Base-by-base conservation (phyloP, 768 basidiomycete genomes). In the Rhodotorula babjevae region DNA sequence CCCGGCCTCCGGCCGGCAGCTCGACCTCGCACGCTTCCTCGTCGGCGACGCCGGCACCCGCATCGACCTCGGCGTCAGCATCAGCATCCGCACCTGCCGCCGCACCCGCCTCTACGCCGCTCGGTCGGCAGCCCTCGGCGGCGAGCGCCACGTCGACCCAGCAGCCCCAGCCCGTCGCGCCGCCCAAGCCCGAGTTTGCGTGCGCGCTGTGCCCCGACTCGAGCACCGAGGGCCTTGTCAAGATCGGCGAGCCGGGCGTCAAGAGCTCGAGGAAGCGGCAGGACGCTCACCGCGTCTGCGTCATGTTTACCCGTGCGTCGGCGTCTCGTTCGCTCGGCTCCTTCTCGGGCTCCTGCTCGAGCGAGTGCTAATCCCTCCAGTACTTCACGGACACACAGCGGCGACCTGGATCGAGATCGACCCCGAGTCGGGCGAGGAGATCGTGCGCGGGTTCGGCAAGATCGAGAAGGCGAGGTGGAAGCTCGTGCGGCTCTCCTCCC, bases 391-490 rank as follows among this genome's bases (percentile, higher is more conserved):
- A 86, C 83, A 53, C 85, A 85, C 96, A 15, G 95, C 94, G 0
- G 93, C 97, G 80, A 92, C 93, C 0, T 95, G 92, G 89, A 86
- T 95, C 33, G 92, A 93, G 63, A n/a, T 52, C 8, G 78, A 79
- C 80, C 76, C 85, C 86, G 78, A 83, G 80, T 67, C 84, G 86
- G 68, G 73, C 19, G 69, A 79, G 61, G 79, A 80, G 44, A 69
- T 77, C 14, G 89, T 96, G 0, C 89, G 89, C 77, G 94, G 95
- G 7, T 90, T 91, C 33, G 90, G 92, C 78, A 87, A 85, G 15
- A 91, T 99, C 74, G 90, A 90, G 19, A 92, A 88, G 79, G 94
- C 91, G 80, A 83, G 96, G 42, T 99, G 96, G 96, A 89, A 88
- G 79, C 78, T 98, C 83, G 94, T 95, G 78, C 65, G 88, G 83